Conservation (phyloP, 2,329 filamentous ascomycete species). For the Beauveria brongniartii region DNA sequence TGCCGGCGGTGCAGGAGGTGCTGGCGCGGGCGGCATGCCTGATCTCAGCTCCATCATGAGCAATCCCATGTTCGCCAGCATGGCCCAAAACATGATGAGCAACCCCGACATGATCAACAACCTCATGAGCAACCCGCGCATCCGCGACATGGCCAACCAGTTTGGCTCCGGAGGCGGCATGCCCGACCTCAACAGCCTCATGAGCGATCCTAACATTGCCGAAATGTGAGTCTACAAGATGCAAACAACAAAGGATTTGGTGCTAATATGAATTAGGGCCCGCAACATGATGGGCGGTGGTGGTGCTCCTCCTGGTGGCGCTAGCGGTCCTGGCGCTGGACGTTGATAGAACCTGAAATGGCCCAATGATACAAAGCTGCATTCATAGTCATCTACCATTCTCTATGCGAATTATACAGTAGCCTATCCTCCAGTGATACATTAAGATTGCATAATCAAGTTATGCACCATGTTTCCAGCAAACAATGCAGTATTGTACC, state of each 20-base stretch:
- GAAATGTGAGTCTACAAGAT: conserved; percentile 65
- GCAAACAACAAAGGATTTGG: background rate
- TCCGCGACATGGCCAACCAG: conserved; percentile 78
- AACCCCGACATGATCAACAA: conserved; percentile 90
- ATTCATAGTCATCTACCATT: background rate
- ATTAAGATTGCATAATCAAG: background rate
- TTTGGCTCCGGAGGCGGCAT: conserved; percentile 75
- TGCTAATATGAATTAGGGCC: conserved; percentile 25
- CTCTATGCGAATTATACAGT: background rate
- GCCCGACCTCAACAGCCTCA: conserved; percentile 77
- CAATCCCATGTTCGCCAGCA: conserved; percentile 96
- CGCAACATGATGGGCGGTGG: conserved; percentile 39
- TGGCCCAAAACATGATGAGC: conserved; percentile 96
- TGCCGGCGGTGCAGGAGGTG: conserved; percentile 49
- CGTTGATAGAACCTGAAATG: conserved; percentile 5
- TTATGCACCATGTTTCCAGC: background rate
- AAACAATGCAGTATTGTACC: background rate
- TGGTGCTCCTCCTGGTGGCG: conserved; percentile 20
- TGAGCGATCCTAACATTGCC: conserved; percentile 86
- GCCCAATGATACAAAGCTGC: background rate
- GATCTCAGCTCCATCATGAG: conserved; percentile 83
- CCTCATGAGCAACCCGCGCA: conserved; percentile 86
- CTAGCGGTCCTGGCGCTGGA: conserved; percentile 21
- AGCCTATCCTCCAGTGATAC: background rate
- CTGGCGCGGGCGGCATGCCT: conserved; percentile 71